Conservation (phyloP, 495 filamentous ascomycete genomes). For the Rhypophila decipiens region DNA sequence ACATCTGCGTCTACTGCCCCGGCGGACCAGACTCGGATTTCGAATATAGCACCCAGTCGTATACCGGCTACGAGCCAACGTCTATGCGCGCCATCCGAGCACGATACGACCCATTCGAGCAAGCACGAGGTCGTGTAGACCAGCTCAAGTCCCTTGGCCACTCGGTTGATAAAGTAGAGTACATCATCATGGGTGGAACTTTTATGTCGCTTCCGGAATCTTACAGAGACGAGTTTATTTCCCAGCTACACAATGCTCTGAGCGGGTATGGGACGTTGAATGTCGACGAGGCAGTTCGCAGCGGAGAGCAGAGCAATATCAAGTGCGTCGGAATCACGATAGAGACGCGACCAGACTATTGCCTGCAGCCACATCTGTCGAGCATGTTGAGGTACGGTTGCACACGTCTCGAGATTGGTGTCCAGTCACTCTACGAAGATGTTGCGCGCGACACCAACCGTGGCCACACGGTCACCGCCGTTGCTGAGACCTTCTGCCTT, state of each 20-base stretch:
- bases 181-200: slow-evolving; percentile 99
- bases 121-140: slow-evolving; percentile 90
- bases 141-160: slow-evolving; percentile 93
- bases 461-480: slow-evolving; percentile 90
- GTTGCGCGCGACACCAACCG: slow-evolving; percentile 97
- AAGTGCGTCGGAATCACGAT: slow-evolving; percentile 99
- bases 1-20: slow-evolving; percentile 98
- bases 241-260: slow-evolving; percentile 91
- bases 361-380: slow-evolving; percentile 81
- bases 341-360: slow-evolving; percentile 95
- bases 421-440: slow-evolving; percentile 95
- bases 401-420: slow-evolving; percentile 88
- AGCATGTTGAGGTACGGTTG: slow-evolving; percentile 96
- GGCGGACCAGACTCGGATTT: slow-evolving; percentile 97
- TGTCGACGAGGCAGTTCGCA: slow-evolving; percentile 91
- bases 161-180: slow-evolving; percentile 97
- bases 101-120: slow-evolving; percentile 96
- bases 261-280: slow-evolving; percentile 85
- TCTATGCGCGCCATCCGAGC: slow-evolving; percentile 97
- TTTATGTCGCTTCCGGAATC: slow-evolving; percentile 92
- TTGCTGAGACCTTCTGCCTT: slow-evolving; percentile 89
- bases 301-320: slow-evolving; percentile 85
- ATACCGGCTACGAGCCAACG: slow-evolving; percentile 96
- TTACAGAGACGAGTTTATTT: slow-evolving; percentile 88
- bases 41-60: slow-evolving; percentile 97